These are phyloP conservation scores for Protomyces inundatus DNA, from an alignment of 1,139 yeast genomes.

Conservation along the genomic window DNA sequence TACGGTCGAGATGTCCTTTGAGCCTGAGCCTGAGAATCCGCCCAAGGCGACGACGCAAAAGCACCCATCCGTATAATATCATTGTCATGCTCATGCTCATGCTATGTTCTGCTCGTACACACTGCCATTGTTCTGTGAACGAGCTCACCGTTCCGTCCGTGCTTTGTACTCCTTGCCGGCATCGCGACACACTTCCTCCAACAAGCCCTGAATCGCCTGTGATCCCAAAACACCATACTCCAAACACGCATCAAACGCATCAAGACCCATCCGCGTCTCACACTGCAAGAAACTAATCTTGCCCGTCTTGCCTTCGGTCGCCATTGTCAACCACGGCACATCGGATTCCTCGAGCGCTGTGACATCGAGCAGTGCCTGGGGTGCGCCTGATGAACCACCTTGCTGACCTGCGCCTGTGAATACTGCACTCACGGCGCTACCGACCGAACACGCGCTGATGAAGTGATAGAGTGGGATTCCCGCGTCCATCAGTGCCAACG, in stretches of 20 bases:
- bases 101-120: background rate
- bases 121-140: background rate
- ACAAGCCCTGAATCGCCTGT: slow-evolving; percentile 69
- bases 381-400: background rate
- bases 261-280: slow-evolving; percentile 83
- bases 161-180: slow-evolving; percentile 50
- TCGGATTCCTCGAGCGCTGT: slow-evolving; percentile 79
- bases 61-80: background rate
- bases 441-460: slow-evolving; percentile 74
- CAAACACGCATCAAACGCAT: slow-evolving; percentile 66
- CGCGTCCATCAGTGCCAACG: slow-evolving; percentile 87
- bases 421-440: slow-evolving; percentile 66
- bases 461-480: slow-evolving; percentile 94
- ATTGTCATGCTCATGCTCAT: background rate
- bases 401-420: slow-evolving; percentile 42
- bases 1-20: slow-evolving; percentile 9
- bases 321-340: slow-evolving; percentile 73
- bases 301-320: slow-evolving; percentile 69
- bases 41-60: background rate
- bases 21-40: slow-evolving; percentile 28
- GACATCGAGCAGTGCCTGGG: slow-evolving; percentile 47
- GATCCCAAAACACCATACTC: slow-evolving; percentile 90
- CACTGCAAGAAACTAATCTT: slow-evolving; percentile 66
- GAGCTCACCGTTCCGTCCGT: background rate
- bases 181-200: slow-evolving; percentile 77